phyloP scores from a whole-genome alignment of 2,329 filamentous ascomycete species.

The Aspergillus japonicus region DNA sequence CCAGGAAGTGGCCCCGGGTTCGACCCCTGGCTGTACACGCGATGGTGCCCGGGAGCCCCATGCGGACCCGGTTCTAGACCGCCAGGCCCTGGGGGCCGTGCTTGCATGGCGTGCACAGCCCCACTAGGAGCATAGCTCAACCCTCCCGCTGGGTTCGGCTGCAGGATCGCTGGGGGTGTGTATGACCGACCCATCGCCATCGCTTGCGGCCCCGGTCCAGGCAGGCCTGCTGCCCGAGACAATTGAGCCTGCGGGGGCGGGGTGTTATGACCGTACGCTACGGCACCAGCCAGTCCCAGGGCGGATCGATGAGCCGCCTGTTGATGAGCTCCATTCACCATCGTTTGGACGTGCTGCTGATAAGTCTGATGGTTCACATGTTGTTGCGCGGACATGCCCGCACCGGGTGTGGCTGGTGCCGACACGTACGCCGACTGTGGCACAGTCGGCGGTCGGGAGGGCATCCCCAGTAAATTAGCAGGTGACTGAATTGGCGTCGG shows the following conservation, averaged over 20 bases:
- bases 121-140: slow-evolving; percentile 32
- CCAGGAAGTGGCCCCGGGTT: slow-evolving; percentile 29
- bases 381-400: slow-evolving; percentile 19
- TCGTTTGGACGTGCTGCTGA: slow-evolving; percentile 40
- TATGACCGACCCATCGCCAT: slow-evolving; percentile 37
- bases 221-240: slow-evolving; percentile 25
- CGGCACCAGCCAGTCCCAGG: slow-evolving; percentile 27
- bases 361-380: slow-evolving; percentile 29
- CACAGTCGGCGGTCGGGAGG: slow-evolving; percentile 28
- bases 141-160: slow-evolving; percentile 28
- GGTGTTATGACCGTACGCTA: slow-evolving; percentile 34
- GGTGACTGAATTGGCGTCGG: slow-evolving; percentile 33
- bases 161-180: slow-evolving; percentile 39
- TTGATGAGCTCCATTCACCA: slow-evolving; percentile 39
- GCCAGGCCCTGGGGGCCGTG: slow-evolving; percentile 28
- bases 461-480: slow-evolving; percentile 28
- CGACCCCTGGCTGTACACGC: slow-evolving; percentile 40
- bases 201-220: slow-evolving; percentile 26
- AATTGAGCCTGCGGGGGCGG: slow-evolving; percentile 33
- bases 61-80: slow-evolving; percentile 23
- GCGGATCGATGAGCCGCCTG: slow-evolving; percentile 35
- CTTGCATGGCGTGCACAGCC: slow-evolving; percentile 29
- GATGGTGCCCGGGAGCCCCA: slow-evolving; percentile 29
- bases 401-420: slow-evolving; percentile 23
- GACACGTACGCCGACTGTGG: slow-evolving; percentile 28